Conservation (phyloP, 2,329 filamentous ascomycete genomes). For the Apiospora rasikravindrae region DNA sequence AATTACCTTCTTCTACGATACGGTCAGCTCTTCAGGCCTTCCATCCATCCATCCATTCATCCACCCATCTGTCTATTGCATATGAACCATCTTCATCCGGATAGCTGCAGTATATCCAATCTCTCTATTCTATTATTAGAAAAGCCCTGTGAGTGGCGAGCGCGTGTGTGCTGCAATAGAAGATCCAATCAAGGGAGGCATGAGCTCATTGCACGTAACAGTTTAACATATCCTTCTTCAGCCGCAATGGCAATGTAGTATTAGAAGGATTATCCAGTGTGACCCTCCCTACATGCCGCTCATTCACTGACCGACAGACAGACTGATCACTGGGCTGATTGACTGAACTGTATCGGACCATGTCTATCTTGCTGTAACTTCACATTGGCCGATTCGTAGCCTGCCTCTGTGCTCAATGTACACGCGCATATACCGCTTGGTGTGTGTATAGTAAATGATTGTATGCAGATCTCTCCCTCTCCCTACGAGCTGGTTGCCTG, state of each 20-base stretch:
- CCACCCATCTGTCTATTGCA: not conserved
- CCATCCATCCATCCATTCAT: not conserved
- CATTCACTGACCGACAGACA: not conserved
- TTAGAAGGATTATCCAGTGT: conserved; percentile 7
- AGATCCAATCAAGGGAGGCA: not conserved
- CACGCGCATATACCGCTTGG: not conserved
- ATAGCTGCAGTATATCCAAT: not conserved
- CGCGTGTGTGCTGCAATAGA: not conserved
- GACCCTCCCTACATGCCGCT: not conserved
- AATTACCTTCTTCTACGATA: too few species aligned
- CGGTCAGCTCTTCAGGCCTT: not conserved
- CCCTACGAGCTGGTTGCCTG: conserved; percentile 1
- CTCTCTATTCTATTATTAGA: not conserved
- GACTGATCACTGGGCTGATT: not conserved
- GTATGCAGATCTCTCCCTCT: not conserved
- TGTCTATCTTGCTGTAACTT: not conserved
- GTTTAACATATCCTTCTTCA: not conserved
- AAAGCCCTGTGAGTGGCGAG: not conserved
- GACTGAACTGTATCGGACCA: not conserved
- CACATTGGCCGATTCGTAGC: not conserved
- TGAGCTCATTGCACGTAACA: not conserved
- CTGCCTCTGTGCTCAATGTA: not conserved
- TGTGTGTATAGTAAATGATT: not conserved
- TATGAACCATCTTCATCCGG: not conserved
- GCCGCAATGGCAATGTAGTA: conserved; percentile 5